Conservation (phyloP, 805 yeast species). For the Dipodascopsis tothii region DNA sequence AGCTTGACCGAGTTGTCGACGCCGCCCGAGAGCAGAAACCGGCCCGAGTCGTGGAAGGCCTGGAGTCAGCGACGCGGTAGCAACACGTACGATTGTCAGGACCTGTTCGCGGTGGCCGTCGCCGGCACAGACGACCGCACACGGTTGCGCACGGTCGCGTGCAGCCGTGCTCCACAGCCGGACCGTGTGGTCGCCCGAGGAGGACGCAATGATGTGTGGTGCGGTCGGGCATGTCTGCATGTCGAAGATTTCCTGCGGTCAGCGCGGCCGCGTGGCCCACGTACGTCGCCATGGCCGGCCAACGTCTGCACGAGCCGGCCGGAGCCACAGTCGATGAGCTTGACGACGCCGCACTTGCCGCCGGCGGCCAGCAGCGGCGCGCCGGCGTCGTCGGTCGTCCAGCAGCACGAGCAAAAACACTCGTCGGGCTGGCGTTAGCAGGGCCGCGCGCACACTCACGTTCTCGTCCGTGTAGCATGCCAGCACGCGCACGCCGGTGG, state of each 20-base stretch:
- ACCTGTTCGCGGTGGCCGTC: conserved; percentile 21
- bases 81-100: conserved; percentile 4
- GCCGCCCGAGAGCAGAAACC: conserved; percentile 20
- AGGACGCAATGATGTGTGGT: conserved; percentile 51
- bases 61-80: background rate
- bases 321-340: conserved; percentile 15
- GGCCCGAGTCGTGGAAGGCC: conserved; percentile 17
- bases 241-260: conserved; percentile 12
- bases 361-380: conserved; percentile 19
- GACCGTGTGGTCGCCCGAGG: conserved; percentile 76
- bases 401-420: conserved; percentile 16
- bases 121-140: conserved; percentile 20
- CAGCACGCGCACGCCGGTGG: conserved; percentile 4
- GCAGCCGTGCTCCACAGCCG: conserved; percentile 52
- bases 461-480: conserved; percentile 15
- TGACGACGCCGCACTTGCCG: conserved; percentile 17
- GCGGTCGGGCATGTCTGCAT: conserved; percentile 11
- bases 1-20: conserved; percentile 17
- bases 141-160: conserved; percentile 9
- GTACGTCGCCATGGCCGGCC: conserved; percentile 16
- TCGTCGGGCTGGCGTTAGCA: conserved; percentile 13
- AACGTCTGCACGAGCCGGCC: conserved; percentile 14
- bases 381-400: conserved; percentile 10
- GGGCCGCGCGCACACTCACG: conserved; percentile 1
- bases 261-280: background rate